Percentiles rank a stretch among this genome's conserved stretches.
These are phyloP conservation scores for Bipolaris zeicola DNA, from an alignment of 2,329 filamentous ascomycete species.

Conservation along the genomic window DNA sequence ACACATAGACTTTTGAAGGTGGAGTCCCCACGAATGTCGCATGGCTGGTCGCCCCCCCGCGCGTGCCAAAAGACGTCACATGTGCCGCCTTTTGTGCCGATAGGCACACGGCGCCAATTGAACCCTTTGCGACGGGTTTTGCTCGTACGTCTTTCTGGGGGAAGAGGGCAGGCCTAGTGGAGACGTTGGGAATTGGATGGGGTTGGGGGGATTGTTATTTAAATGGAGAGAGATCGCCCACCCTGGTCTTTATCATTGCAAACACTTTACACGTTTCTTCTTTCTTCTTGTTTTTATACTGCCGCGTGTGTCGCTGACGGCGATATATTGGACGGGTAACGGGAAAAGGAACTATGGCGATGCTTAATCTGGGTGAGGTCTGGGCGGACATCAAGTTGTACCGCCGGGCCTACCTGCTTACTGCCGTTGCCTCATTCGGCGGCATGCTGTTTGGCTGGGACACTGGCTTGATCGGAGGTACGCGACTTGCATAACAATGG, in stretches of 20 bases:
- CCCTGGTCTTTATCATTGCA: too few species aligned
- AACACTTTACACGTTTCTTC: too few species aligned
- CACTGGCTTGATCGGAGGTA: slow-evolving; percentile 41
- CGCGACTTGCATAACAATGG: not conserved
- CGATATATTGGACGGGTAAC: not conserved
- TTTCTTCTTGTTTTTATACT: too few species aligned
- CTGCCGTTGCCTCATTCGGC: slow-evolving; percentile 51
- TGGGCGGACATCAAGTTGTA: slow-evolving; percentile 50
- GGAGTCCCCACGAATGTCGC: too few species aligned
- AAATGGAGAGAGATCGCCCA: too few species aligned
- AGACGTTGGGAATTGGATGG: too few species aligned
- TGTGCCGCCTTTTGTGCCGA: not conserved
- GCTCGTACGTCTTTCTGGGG: not conserved
- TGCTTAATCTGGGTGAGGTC: slow-evolving; percentile 40
- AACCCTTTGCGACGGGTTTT: slow-evolving; percentile 10
- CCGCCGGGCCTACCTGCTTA: slow-evolving; percentile 49
- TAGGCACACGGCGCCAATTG: not conserved
- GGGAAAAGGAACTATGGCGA: slow-evolving; percentile 32
- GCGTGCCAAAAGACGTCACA: not conserved
- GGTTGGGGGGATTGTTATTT: too few species aligned
- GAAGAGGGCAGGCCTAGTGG: too few species aligned
- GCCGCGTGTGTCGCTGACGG: not conserved
- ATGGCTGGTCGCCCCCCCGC: too few species aligned
- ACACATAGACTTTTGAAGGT: too few species aligned
- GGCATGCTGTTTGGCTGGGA: slow-evolving; percentile 49